Evolutionary conservation across 1,284 basidiomycete species (phyloP).

Genomic region (Cryptococcus sp.): DNA sequence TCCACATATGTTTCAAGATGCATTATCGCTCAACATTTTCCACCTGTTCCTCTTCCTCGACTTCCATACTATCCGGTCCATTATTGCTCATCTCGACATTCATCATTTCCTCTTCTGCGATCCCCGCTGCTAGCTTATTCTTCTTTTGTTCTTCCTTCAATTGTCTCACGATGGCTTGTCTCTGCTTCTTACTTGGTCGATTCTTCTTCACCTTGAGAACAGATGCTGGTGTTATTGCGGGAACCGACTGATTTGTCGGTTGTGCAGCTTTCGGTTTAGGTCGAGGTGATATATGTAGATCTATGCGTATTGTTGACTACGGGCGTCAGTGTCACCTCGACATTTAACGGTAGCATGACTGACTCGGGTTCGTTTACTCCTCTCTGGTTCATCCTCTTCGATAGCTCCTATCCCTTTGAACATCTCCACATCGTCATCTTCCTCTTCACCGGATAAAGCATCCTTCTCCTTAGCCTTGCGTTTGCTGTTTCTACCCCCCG

Average conservation of each 20-base stretch:
- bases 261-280: slow-evolving; percentile 4
- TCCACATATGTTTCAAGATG: too few relatives aligned
- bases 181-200: slow-evolving; percentile 3
- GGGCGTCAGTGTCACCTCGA: background rate
- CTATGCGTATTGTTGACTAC: slow-evolving; percentile 17
- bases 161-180: background rate
- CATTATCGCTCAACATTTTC: slow-evolving; percentile 8
- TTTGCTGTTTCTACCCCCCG: background rate
- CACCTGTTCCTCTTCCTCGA: slow-evolving; percentile 18
- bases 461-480: background rate
- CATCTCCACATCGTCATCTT: slow-evolving; percentile 38
- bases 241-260: background rate
- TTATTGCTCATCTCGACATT: slow-evolving; percentile 4
- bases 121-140: slow-evolving; percentile 5
- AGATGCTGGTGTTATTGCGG: background rate
- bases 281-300: slow-evolving; percentile 17
- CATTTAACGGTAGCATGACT: background rate
- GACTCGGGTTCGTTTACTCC: slow-evolving; percentile 7
- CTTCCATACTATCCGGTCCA: background rate
- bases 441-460: background rate
- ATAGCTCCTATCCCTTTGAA: slow-evolving; percentile 11
- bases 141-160: background rate
- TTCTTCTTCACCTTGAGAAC: background rate
- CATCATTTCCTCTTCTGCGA: slow-evolving; percentile 21
- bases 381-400: slow-evolving; percentile 11